A percentile compares a stretch with the other conserved stretches of the same genome.
These are phyloP conservation scores for Amoeboaphelidium protococcarum DNA, from an alignment of 371 early-diverging fungal genomes.

Conservation along the genomic window DNA sequence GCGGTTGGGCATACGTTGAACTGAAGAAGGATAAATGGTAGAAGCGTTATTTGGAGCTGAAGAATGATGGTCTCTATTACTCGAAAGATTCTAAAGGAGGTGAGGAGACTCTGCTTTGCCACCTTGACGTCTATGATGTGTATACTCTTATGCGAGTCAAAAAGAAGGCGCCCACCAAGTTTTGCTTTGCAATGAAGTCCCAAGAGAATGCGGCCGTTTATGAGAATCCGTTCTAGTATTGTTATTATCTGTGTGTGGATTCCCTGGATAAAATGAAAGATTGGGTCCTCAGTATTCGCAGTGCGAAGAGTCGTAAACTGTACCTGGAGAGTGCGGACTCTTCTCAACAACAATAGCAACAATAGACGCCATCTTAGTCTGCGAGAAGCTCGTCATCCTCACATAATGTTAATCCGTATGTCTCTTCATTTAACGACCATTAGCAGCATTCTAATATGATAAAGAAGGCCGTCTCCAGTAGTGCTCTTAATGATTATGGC, in stretches of 20 bases:
- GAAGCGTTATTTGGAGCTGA: slow-evolving; percentile 31
- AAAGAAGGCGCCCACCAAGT: slow-evolving; percentile 42
- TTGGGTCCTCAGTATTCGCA: slow-evolving; percentile 56
- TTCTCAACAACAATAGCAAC: too few species aligned
- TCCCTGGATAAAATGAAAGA: slow-evolving; percentile 37
- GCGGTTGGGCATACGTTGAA: slow-evolving; percentile 38
- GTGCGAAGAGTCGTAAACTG: slow-evolving; percentile 22
- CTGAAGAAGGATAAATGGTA: slow-evolving; percentile 47
- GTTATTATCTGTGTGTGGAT: slow-evolving; percentile 46
- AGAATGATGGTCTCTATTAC: slow-evolving; percentile 33
- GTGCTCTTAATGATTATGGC: too few species aligned
- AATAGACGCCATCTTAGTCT: too few species aligned
- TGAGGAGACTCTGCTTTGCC: slow-evolving; percentile 30
- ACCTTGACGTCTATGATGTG: slow-evolving; percentile 37
- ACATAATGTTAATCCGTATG: too few species aligned
- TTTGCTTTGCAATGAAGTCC: slow-evolving; percentile 54
- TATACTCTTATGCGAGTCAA: slow-evolving; percentile 33
- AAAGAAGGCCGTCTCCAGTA: too few species aligned
- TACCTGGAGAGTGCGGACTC: too few species aligned
- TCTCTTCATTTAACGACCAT: too few species aligned
- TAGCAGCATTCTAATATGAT: too few species aligned
- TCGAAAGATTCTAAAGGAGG: slow-evolving; percentile 30
- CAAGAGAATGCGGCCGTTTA: slow-evolving; percentile 40
- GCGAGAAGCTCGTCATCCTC: too few species aligned
- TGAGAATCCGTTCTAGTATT: slow-evolving; percentile 55